Evolutionary conservation across 2,329 filamentous ascomycete genomes (phyloP).

Genomic region (Alternaria sp.): DNA sequence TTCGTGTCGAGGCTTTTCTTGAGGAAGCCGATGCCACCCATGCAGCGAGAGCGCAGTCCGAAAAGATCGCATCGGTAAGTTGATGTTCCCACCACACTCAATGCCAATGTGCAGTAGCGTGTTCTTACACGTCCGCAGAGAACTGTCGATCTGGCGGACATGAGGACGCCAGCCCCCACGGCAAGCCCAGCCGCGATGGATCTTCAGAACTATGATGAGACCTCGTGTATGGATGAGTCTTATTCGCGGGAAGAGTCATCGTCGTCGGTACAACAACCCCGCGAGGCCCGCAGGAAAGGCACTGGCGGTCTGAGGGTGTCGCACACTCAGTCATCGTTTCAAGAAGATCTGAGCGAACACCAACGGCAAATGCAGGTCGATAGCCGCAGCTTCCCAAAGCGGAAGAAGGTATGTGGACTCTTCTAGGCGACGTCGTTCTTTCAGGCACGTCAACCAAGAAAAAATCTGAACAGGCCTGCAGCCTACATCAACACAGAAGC

Average conservation of each 20-base stretch:
- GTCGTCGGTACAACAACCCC: constrained; percentile 2
- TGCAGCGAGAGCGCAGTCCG: constrained; percentile 19
- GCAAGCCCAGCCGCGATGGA: constrained; percentile 22
- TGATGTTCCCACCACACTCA: neutral
- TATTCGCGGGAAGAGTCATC: constrained; percentile 7
- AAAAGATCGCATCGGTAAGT: constrained; percentile 39
- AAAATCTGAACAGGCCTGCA: neutral
- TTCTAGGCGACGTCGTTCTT: neutral
- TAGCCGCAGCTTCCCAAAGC: constrained; percentile 39
- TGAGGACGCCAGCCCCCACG: constrained; percentile 32
- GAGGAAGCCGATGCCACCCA: constrained; percentile 30
- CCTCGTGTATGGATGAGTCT: constrained; percentile 7
- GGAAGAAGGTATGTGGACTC: constrained; percentile 29
- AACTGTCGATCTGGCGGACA: constrained; percentile 32
- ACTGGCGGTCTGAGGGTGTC: constrained; percentile 37
- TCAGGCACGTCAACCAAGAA: neutral
- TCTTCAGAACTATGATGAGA: constrained; percentile 10
- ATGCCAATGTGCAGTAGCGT: neutral
- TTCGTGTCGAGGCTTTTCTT: constrained; percentile 41
- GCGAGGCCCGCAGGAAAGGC: constrained; percentile 29
- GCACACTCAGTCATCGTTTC: constrained; percentile 27
- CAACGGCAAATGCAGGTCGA: constrained; percentile 44
- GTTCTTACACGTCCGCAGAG: constrained; percentile 22
- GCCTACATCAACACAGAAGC: neutral
- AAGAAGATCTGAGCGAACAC: constrained; percentile 39